Conservation (phyloP, 2,329 filamentous ascomycete genomes). For the Paraconiothyrium brasiliense region DNA sequence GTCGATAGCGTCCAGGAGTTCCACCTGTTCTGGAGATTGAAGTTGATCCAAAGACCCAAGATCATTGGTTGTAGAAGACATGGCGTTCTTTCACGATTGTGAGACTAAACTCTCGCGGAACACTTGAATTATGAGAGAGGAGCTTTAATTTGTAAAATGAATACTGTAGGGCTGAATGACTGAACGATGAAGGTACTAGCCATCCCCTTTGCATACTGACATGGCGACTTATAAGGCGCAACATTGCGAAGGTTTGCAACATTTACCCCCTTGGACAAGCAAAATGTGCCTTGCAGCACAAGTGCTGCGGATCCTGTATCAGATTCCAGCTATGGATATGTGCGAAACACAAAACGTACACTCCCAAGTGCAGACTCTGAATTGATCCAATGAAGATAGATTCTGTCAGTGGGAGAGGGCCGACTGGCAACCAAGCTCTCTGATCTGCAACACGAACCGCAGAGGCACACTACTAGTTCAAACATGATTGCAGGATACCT, state of each 20-base stretch:
- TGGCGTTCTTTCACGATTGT: conserved; percentile 2
- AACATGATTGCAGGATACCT: background rate
- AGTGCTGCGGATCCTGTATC: background rate
- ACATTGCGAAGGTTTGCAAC: background rate
- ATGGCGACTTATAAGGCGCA: background rate
- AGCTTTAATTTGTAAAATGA: background rate
- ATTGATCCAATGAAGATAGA: background rate
- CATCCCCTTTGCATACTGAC: background rate
- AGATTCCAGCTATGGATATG: background rate
- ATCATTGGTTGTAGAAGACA: conserved; percentile 22
- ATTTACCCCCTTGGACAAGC: background rate
- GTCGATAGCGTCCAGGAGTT: conserved; percentile 64
- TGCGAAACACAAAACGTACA: background rate
- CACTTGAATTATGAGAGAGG: background rate
- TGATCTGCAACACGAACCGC: background rate
- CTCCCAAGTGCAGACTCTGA: background rate
- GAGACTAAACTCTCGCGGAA: background rate
- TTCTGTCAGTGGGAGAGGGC: background rate
- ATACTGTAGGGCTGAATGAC: background rate
- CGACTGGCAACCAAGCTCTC: background rate
- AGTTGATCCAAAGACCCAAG: conserved; percentile 34
- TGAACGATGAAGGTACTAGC: background rate
- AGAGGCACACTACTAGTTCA: background rate
- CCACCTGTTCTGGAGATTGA: conserved; percentile 44
- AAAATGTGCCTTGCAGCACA: conserved; percentile 2